Base-by-base conservation (phyloP, 2,329 filamentous ascomycete genomes). In the Aspergillus udagawae region DNA sequence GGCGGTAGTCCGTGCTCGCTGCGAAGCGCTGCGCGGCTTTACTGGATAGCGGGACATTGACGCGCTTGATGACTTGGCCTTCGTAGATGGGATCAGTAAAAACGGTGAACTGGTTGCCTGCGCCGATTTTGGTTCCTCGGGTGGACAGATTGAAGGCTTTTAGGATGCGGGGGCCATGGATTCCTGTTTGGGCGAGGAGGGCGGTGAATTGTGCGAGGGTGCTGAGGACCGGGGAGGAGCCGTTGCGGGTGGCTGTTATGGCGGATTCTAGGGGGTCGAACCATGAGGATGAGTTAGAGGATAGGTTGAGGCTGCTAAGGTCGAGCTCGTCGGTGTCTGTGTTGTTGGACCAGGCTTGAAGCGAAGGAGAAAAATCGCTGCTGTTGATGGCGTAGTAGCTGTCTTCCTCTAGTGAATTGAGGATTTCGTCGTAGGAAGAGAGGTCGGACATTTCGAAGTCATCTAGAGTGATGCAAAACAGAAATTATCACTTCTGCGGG, bases 61-160 rank as follows among this genome's bases (percentile, higher is more conserved):
- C 65, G 7, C 66, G 65, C 52, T 70, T 70, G 21, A 69, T 61
- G 3, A 69, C 67, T 27, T 67, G 50, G 9, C 60, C 65, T 49
- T 69, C 59, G 47, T 63, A 64, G 6, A 60, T 52, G 1, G 57
- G 53, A 45, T 68, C 66, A 42, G 62, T 62, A 54, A 64, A 70
- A 3, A 70, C 66, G 8, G 65, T 68, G 38, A 70, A 70, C 35
- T 70, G 67, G 9, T 63, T 51, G 4, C 67, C 67, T 4, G 54
- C 55, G 20, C 66, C 67, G 12, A 70, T 67, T 53, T 68, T 68
- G 9, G 56, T 58, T 3, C 63, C 67, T 7, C 65, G 51, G 5
- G 47, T 58, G 20, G 59, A 56, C 12, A 70, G 62, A 27, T 68
- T 70, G 10, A 53, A 38, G 27, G 60, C 49, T 54, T 63, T 62